Conservation (phyloP, 768 basidiomycete species). For the Auricularia heimuer region DNA sequence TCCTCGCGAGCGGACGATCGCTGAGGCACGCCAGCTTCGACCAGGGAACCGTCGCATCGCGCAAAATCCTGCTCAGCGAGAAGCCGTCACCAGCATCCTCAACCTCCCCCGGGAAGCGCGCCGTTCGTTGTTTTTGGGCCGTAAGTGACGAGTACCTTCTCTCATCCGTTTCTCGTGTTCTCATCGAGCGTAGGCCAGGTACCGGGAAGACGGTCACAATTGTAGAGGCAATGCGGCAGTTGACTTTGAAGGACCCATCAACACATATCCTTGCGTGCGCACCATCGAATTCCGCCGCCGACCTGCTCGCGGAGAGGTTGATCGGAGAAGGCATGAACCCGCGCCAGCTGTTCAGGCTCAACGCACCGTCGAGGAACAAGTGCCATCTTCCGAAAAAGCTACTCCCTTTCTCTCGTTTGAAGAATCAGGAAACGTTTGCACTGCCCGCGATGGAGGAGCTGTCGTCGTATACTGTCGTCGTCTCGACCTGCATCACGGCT, state of each 20-base stretch:
- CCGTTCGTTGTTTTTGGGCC: slow-evolving; percentile 59
- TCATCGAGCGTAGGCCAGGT: slow-evolving; percentile 33
- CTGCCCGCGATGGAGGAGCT: slow-evolving; percentile 34
- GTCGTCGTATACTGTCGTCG: slow-evolving; percentile 39
- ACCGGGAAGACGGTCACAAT: slow-evolving; percentile 62
- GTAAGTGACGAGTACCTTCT: slow-evolving; percentile 26
- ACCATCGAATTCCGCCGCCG: slow-evolving; percentile 60
- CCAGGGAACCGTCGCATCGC: slow-evolving; percentile 23
- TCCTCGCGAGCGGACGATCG: neutral
- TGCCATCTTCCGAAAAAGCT: slow-evolving; percentile 30
- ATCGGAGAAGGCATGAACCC: slow-evolving; percentile 14
- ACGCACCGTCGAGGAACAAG: slow-evolving; percentile 36
- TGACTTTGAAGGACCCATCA: slow-evolving; percentile 31
- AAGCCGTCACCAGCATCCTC: slow-evolving; percentile 41
- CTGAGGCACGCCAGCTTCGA: slow-evolving; percentile 11
- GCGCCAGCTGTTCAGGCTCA: slow-evolving; percentile 40
- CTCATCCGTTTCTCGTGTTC: neutral
- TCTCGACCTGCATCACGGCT: slow-evolving; percentile 49
- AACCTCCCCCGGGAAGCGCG: slow-evolving; percentile 35
- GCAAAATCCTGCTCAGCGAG: slow-evolving; percentile 38
- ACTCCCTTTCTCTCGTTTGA: slow-evolving; percentile 28
- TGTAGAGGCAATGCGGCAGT: slow-evolving; percentile 52
- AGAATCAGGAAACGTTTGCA: slow-evolving; percentile 32
- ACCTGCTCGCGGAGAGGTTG: slow-evolving; percentile 43
- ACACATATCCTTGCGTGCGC: slow-evolving; percentile 52